phyloP scores from a whole-genome alignment of 306 rosid species.

The Vigna hirtella region DNA sequence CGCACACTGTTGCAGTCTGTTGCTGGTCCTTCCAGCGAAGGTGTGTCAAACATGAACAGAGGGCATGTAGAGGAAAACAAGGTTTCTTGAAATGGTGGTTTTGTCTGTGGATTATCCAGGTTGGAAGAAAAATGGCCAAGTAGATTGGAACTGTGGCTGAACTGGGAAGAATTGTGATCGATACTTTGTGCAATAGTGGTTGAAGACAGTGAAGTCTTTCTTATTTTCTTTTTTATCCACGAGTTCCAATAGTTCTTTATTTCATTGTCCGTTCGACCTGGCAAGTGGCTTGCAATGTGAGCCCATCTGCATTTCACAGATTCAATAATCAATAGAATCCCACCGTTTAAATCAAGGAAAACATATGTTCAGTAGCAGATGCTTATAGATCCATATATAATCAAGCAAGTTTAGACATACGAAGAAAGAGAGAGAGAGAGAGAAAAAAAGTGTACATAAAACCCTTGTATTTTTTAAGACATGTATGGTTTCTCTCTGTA shows the following conservation, averaged over 20 bases:
- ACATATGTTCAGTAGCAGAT: not conserved
- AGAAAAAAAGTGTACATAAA: not conserved
- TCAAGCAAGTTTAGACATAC: not conserved
- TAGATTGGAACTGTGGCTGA: slow-evolving; percentile 53
- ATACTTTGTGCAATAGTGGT: slow-evolving; percentile 36
- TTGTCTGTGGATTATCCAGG: slow-evolving; percentile 55
- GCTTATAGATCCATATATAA: not conserved
- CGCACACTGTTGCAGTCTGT: slow-evolving; percentile 20
- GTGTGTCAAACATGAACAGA: slow-evolving; percentile 78
- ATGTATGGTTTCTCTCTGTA: not conserved
- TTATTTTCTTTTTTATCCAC: slow-evolving; percentile 92
- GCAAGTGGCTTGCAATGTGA: slow-evolving; percentile 94
- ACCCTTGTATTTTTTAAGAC: not conserved
- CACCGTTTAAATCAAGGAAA: not conserved
- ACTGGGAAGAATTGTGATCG: slow-evolving; percentile 48
- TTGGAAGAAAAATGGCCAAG: slow-evolving; percentile 56
- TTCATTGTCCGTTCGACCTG: slow-evolving; percentile 96
- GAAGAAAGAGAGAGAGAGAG: not conserved
- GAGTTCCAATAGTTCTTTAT: slow-evolving; percentile 98
- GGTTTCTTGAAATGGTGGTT: slow-evolving; percentile 54
- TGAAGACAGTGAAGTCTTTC: slow-evolving; percentile 58
- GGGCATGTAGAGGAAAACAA: slow-evolving; percentile 72
- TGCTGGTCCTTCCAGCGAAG: slow-evolving; percentile 45
- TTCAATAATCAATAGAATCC: slow-evolving; percentile 1
- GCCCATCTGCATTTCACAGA: slow-evolving; percentile 77